A percentile compares a stretch with the other conserved stretches of the same genome.
Evolutionary conservation across 2,329 filamentous ascomycete genomes (phyloP).

Genomic region (Nectriaceae sp.): DNA sequence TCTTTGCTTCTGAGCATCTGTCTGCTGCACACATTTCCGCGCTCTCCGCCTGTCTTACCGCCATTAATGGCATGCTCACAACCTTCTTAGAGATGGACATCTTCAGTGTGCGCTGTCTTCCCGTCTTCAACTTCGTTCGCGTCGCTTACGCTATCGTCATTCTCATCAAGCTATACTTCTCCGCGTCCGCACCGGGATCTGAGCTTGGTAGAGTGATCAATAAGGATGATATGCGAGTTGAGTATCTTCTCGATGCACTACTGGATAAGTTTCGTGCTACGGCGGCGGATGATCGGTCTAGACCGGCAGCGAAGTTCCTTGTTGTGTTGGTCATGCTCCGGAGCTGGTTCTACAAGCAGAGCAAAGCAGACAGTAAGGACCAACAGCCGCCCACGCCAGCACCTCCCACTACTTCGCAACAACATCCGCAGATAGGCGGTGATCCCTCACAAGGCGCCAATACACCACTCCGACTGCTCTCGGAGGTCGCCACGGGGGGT

Average conservation of each 20-base stretch:
- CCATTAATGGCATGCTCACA: slow-evolving; percentile 67
- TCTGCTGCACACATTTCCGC: slow-evolving; percentile 63
- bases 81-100: slow-evolving; percentile 64
- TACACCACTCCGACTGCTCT: slow-evolving; percentile 58
- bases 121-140: slow-evolving; percentile 71
- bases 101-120: slow-evolving; percentile 61
- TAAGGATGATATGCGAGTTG: slow-evolving; percentile 65
- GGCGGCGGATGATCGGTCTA: slow-evolving; percentile 63
- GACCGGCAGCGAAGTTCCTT: slow-evolving; percentile 69
- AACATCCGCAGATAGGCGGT: slow-evolving; percentile 12
- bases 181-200: slow-evolving; percentile 62
- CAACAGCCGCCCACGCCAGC: slow-evolving; percentile 7
- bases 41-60: slow-evolving; percentile 65
- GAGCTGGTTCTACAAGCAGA: slow-evolving; percentile 65
- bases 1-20: slow-evolving; percentile 42
- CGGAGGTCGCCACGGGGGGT: slow-evolving; percentile 55
- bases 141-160: slow-evolving; percentile 72
- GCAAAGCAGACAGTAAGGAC: slow-evolving; percentile 29
- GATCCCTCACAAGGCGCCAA: slow-evolving; percentile 39
- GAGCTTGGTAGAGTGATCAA: slow-evolving; percentile 72
- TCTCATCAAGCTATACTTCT: slow-evolving; percentile 73
- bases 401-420: slow-evolving; percentile 11
- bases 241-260: slow-evolving; percentile 68
- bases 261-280: slow-evolving; percentile 67
- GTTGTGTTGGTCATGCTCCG: slow-evolving; percentile 71